Percentiles rank a stretch among this genome's conserved stretches.
These are phyloP conservation scores for Gillenia trifoliata DNA, from an alignment of 306 rosid species.

Conservation along the genomic window DNA sequence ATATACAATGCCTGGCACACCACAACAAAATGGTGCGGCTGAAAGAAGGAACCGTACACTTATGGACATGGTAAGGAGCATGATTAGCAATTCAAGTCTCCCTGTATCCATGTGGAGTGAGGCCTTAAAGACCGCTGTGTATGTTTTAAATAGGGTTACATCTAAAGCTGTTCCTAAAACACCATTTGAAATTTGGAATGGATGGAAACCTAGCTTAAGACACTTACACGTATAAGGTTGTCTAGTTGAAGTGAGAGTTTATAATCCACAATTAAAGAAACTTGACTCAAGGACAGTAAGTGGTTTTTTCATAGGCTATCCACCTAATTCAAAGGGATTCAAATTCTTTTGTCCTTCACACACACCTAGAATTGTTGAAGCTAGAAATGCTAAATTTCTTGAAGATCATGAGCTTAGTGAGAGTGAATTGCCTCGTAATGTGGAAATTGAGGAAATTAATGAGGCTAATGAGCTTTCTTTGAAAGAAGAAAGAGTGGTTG, in stretches of 20 bases:
- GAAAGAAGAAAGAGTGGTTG: no score
- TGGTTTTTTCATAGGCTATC: background rate
- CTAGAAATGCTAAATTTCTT: background rate
- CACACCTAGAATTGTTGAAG: background rate
- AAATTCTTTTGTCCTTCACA: background rate
- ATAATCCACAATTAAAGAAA: background rate
- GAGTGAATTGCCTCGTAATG: background rate
- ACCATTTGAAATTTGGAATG: background rate
- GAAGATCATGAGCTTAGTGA: background rate
- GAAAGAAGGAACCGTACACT: no score
- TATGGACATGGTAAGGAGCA: no score
- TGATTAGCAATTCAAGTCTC: no score
- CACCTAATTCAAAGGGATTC: background rate
- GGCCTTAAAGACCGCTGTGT: background rate
- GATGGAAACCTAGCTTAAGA: background rate
- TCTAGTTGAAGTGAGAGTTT: background rate
- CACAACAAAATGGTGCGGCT: no score
- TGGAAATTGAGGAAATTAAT: background rate
- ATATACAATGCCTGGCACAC: no score
- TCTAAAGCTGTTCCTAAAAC: background rate
- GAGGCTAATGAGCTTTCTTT: no score
- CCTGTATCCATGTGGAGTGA: no score
- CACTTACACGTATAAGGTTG: background rate
- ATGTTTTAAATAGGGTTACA: background rate
- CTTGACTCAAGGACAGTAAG: background rate